Evolutionary conservation across 257 asterid species (phyloP).

Genomic region (Petunia secreta): DNA sequence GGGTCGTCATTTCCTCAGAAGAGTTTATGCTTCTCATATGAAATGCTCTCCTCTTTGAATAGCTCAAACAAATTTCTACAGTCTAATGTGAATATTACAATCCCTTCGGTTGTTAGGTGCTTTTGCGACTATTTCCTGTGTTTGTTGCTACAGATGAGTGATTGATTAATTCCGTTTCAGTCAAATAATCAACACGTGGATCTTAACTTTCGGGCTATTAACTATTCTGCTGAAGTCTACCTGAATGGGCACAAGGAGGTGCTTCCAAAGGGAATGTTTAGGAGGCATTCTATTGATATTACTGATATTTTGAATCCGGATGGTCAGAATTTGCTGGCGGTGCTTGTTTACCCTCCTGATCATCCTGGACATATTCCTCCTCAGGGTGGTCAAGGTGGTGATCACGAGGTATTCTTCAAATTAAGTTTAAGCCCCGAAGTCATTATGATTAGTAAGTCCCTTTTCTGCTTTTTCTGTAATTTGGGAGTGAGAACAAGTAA

Average conservation of each 20-base stretch:
- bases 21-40: not conserved
- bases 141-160: constrained; percentile 31
- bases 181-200: constrained; percentile 61
- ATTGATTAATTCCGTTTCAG: constrained; percentile 56
- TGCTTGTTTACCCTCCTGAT: constrained; percentile 93
- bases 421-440: not conserved
- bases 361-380: constrained; percentile 96
- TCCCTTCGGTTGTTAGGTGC: not conserved
- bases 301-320: constrained; percentile 60
- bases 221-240: constrained; percentile 91
- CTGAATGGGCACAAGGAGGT: constrained; percentile 84
- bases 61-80: not conserved
- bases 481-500: not conserved
- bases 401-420: constrained; percentile 79
- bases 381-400: constrained; percentile 98
- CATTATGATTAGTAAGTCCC: not conserved
- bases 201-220: constrained; percentile 84
- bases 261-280: constrained; percentile 97
- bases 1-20: not conserved
- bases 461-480: not conserved
- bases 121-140: not conserved
- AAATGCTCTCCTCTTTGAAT: not conserved
- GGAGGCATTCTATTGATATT: constrained; percentile 81
- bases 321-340: constrained; percentile 84
- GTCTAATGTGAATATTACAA: not conserved